Base-by-base conservation (phyloP, 352 stramenopile genomes). In the Globisporangium alternatum region DNA sequence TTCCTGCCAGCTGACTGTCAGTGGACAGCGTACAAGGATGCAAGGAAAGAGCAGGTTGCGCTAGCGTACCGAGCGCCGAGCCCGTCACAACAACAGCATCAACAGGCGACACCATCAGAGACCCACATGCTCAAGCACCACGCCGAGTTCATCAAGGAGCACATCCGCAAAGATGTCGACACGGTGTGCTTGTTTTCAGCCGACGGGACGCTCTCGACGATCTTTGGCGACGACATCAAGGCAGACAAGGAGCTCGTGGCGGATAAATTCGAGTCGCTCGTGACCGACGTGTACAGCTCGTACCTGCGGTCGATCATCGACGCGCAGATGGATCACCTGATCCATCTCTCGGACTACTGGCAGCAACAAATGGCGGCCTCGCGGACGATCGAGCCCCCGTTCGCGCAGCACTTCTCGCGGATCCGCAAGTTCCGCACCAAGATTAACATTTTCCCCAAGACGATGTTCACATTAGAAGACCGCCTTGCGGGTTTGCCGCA, bases 131-230 rank as follows among this genome's bases (percentile, higher is more conserved):
- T 91, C 60, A 85, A 83, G 52, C 78, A 80, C 8, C 76, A 81
- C 31, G 80, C 79, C 44, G 80, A 90, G 35, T 92, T 89, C 21
- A 66, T 92, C 30, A 92, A 92, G 65, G 77, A 89, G 22, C 77
- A 90, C 59, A 81, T 92, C 59, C 80, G 76, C 12, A 78, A 81
- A 60, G 83, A 92, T 54, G 75, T 91, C 37, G 79, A 91, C 59
- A 90, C 76, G 13, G 75, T 91, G 15, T 91, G 83, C 12, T 48
- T 91, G 15, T 91, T 91, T 61, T 68, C 79, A 12, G 56, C 76
- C 17, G 76, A 90, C 52, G 83, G 83, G 6, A 82, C 69, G 3
- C 67, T 92, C 3, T 83, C 79, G 17, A 92, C 81, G 21, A 92
- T 90, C 64, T 89, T 92, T 45, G 75, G 77, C 1, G 81, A 90